phyloP scores from a whole-genome alignment of 371 early-diverging fungal genomes.

The Rhizopus sp. region DNA sequence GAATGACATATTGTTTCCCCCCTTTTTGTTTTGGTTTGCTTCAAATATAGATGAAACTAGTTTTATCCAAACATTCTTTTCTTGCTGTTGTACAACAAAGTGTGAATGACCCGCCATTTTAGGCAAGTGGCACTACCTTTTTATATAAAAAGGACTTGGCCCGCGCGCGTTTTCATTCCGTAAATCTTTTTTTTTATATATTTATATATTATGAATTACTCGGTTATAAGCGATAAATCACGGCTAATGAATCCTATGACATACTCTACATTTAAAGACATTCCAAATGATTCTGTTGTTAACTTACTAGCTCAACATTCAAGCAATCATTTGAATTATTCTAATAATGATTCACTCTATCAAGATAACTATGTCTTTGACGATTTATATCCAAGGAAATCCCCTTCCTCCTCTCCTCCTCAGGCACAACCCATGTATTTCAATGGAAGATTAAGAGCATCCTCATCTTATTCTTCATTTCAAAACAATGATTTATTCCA shows the following conservation, averaged over 20 bases:
- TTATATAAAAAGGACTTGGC: conserved; percentile 17
- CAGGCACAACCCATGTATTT: background rate
- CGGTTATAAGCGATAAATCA: conserved; percentile 7
- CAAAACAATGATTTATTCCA: conserved; percentile 1
- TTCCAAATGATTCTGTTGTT: conserved; percentile 12
- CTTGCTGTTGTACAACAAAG: background rate
- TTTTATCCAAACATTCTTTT: background rate
- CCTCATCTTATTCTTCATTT: background rate
- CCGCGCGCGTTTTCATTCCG: conserved; percentile 18
- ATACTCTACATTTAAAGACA: conserved; percentile 19
- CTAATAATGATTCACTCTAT: conserved; percentile 7
- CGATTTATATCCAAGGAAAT: background rate
- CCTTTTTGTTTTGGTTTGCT: background rate
- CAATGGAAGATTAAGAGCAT: background rate
- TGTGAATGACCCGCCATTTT: conserved; percentile 18
- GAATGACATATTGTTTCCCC: background rate
- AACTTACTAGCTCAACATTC: conserved; percentile 11
- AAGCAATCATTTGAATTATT: conserved; percentile 23
- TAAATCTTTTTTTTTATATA: conserved; percentile 5
- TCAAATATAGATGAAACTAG: conserved; percentile 14
- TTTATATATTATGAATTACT: conserved; percentile 10
- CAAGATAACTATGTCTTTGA: background rate
- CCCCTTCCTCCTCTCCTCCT: background rate
- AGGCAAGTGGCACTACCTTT: conserved; percentile 17
- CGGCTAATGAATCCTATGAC: conserved; percentile 6